Evolutionary conservation across 495 filamentous ascomycete genomes (phyloP).

Genomic region (Recurvomyces mirabilis): DNA sequence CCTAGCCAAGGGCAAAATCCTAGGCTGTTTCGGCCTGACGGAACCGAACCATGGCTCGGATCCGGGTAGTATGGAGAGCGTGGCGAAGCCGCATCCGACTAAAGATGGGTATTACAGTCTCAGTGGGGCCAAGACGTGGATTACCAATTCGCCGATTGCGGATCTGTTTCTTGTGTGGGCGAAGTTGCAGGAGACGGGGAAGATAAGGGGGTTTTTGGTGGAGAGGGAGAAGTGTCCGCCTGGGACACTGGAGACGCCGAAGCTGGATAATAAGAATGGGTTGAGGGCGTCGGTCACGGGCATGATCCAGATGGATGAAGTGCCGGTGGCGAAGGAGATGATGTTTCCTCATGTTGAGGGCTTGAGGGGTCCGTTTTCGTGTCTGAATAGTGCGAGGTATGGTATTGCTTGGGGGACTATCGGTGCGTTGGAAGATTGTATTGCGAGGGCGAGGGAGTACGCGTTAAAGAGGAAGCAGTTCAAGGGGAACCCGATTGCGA

Average conservation of each 20-base stretch:
- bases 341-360: slow-evolving; percentile 92
- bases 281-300: slow-evolving; percentile 88
- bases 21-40: slow-evolving; percentile 90
- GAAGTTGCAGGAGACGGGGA: slow-evolving; percentile 77
- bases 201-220: slow-evolving; percentile 89
- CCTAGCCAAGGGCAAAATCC: slow-evolving; percentile 74
- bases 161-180: slow-evolving; percentile 92
- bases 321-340: slow-evolving; percentile 78
- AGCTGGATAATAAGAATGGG: slow-evolving; percentile 90
- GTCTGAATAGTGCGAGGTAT: slow-evolving; percentile 82
- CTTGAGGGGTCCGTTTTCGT: slow-evolving; percentile 79
- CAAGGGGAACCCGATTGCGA: slow-evolving; percentile 88
- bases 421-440: slow-evolving; percentile 86
- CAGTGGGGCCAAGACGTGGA: slow-evolving; percentile 92
- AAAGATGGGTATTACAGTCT: slow-evolving; percentile 77
- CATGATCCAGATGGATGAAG: slow-evolving; percentile 92
- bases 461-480: slow-evolving; percentile 89
- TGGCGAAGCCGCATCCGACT: slow-evolving; percentile 71
- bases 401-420: slow-evolving; percentile 92
- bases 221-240: slow-evolving; percentile 71
- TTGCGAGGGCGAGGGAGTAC: slow-evolving; percentile 69
- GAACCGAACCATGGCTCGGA: slow-evolving; percentile 98
- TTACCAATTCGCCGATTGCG: slow-evolving; percentile 92
- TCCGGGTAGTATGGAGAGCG: slow-evolving; percentile 89
- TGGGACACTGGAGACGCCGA: slow-evolving; percentile 81